phyloP scores from a whole-genome alignment of 78 protist species.

The Speleostelium caveatum region DNA sequence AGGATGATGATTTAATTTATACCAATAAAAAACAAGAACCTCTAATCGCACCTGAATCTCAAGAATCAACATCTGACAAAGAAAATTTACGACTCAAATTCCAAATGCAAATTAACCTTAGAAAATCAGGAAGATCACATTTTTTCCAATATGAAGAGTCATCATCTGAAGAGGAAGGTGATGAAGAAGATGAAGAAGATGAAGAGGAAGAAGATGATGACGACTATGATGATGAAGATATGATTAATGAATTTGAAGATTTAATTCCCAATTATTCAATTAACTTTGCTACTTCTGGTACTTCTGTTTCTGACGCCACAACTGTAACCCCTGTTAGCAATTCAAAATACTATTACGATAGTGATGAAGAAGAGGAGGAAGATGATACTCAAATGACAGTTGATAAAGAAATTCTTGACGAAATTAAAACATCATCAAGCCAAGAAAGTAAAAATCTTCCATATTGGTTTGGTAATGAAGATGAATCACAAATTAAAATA shows the following conservation, averaged over 20 bases:
- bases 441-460: constrained; percentile 16
- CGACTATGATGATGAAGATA: neutral
- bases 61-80: too few species aligned
- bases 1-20: neutral
- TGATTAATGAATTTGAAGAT: neutral
- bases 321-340: too few species aligned
- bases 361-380: neutral
- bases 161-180: neutral
- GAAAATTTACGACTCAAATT: too few species aligned
- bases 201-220: neutral
- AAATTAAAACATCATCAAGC: constrained; percentile 7
- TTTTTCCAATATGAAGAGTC: neutral
- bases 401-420: neutral
- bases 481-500: constrained; percentile 15
- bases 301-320: neutral
- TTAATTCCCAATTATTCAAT: neutral
- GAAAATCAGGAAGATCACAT: neutral
- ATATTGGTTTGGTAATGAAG: constrained; percentile 54
- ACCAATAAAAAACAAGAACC: neutral
- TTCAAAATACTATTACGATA: neutral
- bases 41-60: neutral
- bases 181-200: neutral
- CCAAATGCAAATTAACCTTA: too few species aligned
- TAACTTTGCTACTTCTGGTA: neutral
- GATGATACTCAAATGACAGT: neutral